phyloP scores from a whole-genome alignment of 164 flowering plant species.

The Nymphaea thermarum region DNA sequence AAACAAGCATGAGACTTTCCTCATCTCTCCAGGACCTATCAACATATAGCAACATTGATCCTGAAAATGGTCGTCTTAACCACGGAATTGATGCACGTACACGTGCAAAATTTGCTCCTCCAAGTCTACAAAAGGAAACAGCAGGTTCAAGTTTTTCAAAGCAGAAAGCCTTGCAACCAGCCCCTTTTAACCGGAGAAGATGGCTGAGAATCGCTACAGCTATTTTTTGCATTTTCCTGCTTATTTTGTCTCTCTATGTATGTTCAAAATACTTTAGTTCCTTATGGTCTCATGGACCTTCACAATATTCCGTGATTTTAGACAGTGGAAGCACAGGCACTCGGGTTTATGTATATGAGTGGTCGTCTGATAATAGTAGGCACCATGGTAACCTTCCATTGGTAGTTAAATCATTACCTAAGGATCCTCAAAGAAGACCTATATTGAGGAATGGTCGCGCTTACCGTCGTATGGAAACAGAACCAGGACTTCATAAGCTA shows the following conservation, averaged over 20 bases:
- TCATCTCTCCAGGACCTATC: conserved; percentile 88
- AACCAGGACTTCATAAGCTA: conserved; percentile 89
- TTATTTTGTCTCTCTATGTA: conserved; percentile 26
- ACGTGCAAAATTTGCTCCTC: conserved; percentile 16
- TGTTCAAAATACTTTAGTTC: conserved; percentile 25
- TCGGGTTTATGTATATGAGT: conserved; percentile 73
- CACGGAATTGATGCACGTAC: conserved; percentile 9
- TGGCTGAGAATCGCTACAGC: conserved; percentile 33
- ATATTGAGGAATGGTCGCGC: conserved; percentile 61
- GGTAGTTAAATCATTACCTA: conserved; percentile 42
- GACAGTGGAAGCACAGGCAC: conserved; percentile 98
- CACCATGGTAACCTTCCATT: conserved; percentile 45
- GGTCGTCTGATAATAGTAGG: conserved; percentile 27
- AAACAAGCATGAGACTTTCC: conserved; percentile 41
- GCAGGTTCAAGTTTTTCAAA: conserved; percentile 67
- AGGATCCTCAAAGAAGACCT: conserved; percentile 29
- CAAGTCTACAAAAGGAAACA: conserved; percentile 39
- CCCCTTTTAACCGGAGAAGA: conserved; percentile 29
- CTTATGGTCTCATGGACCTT: conserved; percentile 31
- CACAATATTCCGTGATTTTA: conserved; percentile 71
- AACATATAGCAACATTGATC: conserved; percentile 37
- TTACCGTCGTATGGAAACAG: conserved; percentile 92
- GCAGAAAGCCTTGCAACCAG: conserved; percentile 37
- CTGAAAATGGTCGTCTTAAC: conserved; percentile 34
- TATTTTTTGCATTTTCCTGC: conserved; percentile 35